These are phyloP conservation scores for Blastobotrys attinorum DNA, from an alignment of 805 yeast species.

Conservation along the genomic window DNA sequence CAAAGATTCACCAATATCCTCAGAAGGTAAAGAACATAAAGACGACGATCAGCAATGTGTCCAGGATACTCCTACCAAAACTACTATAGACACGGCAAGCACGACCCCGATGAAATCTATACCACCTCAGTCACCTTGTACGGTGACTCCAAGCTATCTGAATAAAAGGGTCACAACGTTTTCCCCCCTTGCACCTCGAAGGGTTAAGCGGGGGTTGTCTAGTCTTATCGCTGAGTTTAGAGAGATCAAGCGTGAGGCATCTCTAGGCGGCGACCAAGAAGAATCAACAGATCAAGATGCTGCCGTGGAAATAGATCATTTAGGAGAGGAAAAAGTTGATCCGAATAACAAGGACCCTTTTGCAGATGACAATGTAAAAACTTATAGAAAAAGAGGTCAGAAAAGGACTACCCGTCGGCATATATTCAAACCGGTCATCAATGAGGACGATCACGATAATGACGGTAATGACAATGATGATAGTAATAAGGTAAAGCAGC, in stretches of 20 bases:
- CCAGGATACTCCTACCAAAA: background rate
- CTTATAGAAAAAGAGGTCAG: slow-evolving; percentile 31
- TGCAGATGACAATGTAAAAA: slow-evolving; percentile 18
- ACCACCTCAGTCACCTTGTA: slow-evolving; percentile 4
- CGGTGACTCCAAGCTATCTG: slow-evolving; percentile 12
- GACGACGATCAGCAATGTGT: too few relatives aligned
- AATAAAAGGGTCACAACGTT: background rate
- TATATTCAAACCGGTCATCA: slow-evolving; percentile 14
- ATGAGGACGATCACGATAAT: slow-evolving; percentile 22
- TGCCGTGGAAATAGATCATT: slow-evolving; percentile 5
- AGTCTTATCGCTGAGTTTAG: slow-evolving; percentile 40
- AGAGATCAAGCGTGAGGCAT: slow-evolving; percentile 19
- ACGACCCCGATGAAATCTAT: slow-evolving; percentile 4
- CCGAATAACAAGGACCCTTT: slow-evolving; percentile 5
- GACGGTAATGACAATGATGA: slow-evolving; percentile 11
- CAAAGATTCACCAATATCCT: background rate
- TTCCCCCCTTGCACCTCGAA: slow-evolving; percentile 2
- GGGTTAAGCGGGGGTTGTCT: slow-evolving; percentile 27
- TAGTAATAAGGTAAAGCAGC: background rate
- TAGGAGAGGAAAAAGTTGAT: slow-evolving; percentile 16
- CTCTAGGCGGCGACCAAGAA: slow-evolving; percentile 19
- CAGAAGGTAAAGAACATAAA: background rate
- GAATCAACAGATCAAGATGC: slow-evolving; percentile 12
- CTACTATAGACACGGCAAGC: background rate
- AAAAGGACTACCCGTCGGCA: slow-evolving; percentile 29